These are phyloP conservation scores for Boletus reticulatus DNA, from an alignment of 768 basidiomycete genomes.

Conservation along the genomic window DNA sequence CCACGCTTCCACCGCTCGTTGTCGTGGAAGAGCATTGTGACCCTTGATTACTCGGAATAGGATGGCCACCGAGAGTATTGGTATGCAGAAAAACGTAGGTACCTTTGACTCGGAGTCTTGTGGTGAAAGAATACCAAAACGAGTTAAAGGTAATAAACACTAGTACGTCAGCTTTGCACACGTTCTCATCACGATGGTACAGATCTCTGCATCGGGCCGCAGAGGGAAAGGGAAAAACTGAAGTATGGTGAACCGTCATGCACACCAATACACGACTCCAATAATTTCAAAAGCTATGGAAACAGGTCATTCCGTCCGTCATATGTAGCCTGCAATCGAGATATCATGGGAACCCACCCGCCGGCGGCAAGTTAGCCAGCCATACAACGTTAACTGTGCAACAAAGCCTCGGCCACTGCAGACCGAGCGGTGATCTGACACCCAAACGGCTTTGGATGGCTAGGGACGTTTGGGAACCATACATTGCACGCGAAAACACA, in stretches of 20 bases:
- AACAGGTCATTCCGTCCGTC: slow-evolving; percentile 20
- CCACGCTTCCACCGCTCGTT: neutral
- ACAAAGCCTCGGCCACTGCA: slow-evolving; percentile 32
- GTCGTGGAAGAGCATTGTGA: slow-evolving; percentile 1
- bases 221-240: slow-evolving; percentile 8
- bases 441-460: slow-evolving; percentile 54
- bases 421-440: slow-evolving; percentile 55
- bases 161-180: too few species aligned
- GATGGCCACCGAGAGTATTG: neutral
- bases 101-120: too few species aligned
- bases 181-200: slow-evolving; percentile 8
- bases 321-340: neutral
- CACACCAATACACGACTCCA: slow-evolving; percentile 8
- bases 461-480: neutral
- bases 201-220: neutral
- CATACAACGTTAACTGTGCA: neutral
- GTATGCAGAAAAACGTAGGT: neutral
- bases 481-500: neutral
- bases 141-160: too few species aligned
- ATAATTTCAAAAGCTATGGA: slow-evolving; percentile 26
- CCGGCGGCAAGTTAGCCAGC: too few species aligned
- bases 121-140: slow-evolving; percentile 2
- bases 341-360: neutral
- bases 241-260: neutral
- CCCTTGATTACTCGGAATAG: neutral